These are phyloP conservation scores for Nissolia schottii DNA, from an alignment of 306 rosid species.

Conservation along the genomic window DNA sequence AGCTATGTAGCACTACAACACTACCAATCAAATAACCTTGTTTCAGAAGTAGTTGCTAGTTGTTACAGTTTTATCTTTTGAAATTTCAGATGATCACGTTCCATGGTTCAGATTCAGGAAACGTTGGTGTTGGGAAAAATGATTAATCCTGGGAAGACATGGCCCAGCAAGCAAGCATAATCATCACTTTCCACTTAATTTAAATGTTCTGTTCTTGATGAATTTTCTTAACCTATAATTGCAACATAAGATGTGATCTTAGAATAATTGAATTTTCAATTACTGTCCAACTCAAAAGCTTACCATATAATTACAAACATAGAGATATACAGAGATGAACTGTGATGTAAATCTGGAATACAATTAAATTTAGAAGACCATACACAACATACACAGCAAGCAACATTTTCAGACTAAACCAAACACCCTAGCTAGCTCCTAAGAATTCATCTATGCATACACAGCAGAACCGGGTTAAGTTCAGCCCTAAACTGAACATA, in stretches of 20 bases:
- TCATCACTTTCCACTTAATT: background rate
- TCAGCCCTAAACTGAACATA: conserved; percentile 88
- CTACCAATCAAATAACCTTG: background rate
- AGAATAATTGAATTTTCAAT: conserved; percentile 2
- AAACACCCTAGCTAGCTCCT: conserved; percentile 30
- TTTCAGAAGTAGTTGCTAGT: background rate
- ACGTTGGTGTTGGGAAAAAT: background rate
- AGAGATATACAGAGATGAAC: background rate
- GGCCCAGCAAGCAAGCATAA: background rate
- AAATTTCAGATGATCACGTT: background rate
- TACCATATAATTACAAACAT: background rate
- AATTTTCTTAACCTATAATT: background rate
- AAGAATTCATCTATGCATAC: conserved; percentile 25
- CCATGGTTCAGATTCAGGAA: background rate
- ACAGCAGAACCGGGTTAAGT: conserved; percentile 35
- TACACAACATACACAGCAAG: conserved; percentile 24
- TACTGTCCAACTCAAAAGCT: background rate
- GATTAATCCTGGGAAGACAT: background rate
- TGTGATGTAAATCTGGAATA: background rate
- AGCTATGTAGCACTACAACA: background rate
- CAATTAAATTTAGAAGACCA: conserved; percentile 24
- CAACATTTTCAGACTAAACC: conserved; percentile 19
- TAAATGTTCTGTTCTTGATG: background rate
- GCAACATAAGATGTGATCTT: conserved; percentile 5
- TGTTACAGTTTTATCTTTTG: background rate